Conservation (phyloP, 2,329 filamentous ascomycete genomes). For the Aspergillus sp. region DNA sequence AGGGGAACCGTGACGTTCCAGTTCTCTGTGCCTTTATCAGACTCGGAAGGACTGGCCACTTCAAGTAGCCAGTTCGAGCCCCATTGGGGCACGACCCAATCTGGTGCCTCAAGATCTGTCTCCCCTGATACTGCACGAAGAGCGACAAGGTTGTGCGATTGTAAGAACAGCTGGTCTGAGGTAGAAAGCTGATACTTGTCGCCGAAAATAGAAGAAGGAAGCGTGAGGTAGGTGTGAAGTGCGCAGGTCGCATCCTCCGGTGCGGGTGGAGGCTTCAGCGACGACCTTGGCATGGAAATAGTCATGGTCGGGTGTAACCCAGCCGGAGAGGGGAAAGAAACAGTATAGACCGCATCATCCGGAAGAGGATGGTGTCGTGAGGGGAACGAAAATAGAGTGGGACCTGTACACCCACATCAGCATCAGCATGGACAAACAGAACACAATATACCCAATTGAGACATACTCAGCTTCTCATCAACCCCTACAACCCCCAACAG, state of each 20-base stretch:
- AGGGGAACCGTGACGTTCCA: slow-evolving; percentile 60
- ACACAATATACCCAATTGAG: not conserved
- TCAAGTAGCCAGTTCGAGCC: slow-evolving; percentile 74
- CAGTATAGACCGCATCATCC: slow-evolving; percentile 51
- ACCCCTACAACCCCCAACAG: slow-evolving; percentile 74
- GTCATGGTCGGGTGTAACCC: slow-evolving; percentile 80
- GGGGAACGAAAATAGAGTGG: slow-evolving; percentile 78
- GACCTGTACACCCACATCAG: slow-evolving; percentile 41
- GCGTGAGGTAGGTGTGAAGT: slow-evolving; percentile 74
- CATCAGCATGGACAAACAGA: not conserved
- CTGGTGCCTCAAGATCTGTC: slow-evolving; percentile 85
- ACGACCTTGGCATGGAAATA: slow-evolving; percentile 55
- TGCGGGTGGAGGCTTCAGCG: slow-evolving; percentile 45
- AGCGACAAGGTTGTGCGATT: slow-evolving; percentile 70
- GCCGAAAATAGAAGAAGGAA: slow-evolving; percentile 76
- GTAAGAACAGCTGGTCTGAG: slow-evolving; percentile 61
- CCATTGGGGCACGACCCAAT: slow-evolving; percentile 72
- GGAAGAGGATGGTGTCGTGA: slow-evolving; percentile 65
- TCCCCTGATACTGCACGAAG: slow-evolving; percentile 67
- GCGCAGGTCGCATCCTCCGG: slow-evolving; percentile 56
- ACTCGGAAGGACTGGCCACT: slow-evolving; percentile 54
- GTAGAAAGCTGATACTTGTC: slow-evolving; percentile 76
- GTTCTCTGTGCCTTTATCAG: slow-evolving; percentile 6
- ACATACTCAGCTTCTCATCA: slow-evolving; percentile 60
- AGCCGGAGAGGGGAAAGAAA: slow-evolving; percentile 63